Base-by-base conservation (phyloP, 805 yeast genomes). In the Candida oleophila region DNA sequence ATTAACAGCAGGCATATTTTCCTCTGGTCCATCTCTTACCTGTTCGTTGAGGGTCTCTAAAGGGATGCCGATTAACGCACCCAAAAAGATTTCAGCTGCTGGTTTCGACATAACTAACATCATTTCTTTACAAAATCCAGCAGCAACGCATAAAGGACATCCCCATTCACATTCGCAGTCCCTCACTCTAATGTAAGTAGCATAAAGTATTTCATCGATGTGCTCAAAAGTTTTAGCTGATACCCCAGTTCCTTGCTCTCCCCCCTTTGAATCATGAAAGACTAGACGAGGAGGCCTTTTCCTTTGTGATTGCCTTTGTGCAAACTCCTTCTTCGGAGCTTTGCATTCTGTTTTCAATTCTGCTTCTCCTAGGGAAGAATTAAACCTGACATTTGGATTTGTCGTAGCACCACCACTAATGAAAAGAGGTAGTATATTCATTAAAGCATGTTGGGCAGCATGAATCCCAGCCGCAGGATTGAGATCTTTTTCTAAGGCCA, bases 271-370 rank as follows among this genome's bases (percentile, higher is more conserved):
- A 62, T 94, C 98, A 59, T 82, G 83, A 54, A 94, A 87, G 1
- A 91, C 81, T 42, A 94, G 68, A 45, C 99, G 71, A 0, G 96
- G 96, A 0, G 98, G 98, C 37, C 99, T 69, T 47, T 78, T 80
- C 36, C 99, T 69, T 15, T 66, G 64, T 0, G 92, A 77, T 57
- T 87, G 87, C 22, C 89, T 66, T 42, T 77, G 76, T 1, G 96
- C 88, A 73, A 92, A 88, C 60, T 94, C 99, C 57, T 94, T 94
- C 53, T 90, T 96, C 0, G 99, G 97, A 0, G 98, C 97, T 58
- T 94, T 94, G 65, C 99, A 94, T 64, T 94, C 99, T 0, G 98
- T 89, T 39, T 79, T 80, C 12, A 94, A 76, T 55, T 94, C 99
- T 2, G 72, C 54, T 37, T 67, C 71, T 0, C 71, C 73, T 2